Base-by-base conservation (phyloP, 2,329 filamentous ascomycete species). In the Coleophoma eucalyptorum region DNA sequence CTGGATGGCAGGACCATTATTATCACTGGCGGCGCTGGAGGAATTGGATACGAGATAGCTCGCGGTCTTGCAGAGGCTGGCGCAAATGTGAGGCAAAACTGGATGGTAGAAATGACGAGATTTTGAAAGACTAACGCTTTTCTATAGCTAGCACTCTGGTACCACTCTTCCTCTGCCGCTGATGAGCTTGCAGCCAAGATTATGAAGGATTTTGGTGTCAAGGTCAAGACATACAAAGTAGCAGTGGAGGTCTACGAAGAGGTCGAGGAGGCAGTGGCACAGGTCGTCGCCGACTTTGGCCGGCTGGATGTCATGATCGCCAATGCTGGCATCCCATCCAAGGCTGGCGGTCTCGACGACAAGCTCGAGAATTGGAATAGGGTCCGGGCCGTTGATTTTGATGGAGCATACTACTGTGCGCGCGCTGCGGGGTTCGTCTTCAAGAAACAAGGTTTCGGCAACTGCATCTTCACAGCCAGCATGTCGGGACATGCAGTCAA, bases 401-500 rank as follows among this genome's bases (percentile, higher is more conserved):
- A 81, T 4, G 87, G 87, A 49, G 84, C 84, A 5, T 90, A 90
- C 77, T 74, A 89, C 57, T 83, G 87, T 74, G 78, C 84, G 16
- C 84, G 89, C 72, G 73, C 83, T 13, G 81, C 86, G 26, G 84
- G 82, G 37, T 77, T 78, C 42, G 73, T 78, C 62, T 90, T 90
- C 52, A 77, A 78, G 62, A 82, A 81, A 68, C 82, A 51, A 55
- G 64, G 57, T 41, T 66, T 82, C 18, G 87, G 87, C 42, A 84
- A 79, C 65, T 84, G 90, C 66, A 78, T 90, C 62, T 80, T 89
- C 53, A 83, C 90, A 43, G 85, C 86, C 35, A 88, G 83, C 64
- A 90, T 92, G 87, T 89, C 85, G 49, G 88, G 87, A 60, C 82
- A 83, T 74, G 83, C 91, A 57, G 87, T 90, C 77, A 91, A 92